Conservation (phyloP, 768 basidiomycete species). For the Hortiboletus flavorubellus region DNA sequence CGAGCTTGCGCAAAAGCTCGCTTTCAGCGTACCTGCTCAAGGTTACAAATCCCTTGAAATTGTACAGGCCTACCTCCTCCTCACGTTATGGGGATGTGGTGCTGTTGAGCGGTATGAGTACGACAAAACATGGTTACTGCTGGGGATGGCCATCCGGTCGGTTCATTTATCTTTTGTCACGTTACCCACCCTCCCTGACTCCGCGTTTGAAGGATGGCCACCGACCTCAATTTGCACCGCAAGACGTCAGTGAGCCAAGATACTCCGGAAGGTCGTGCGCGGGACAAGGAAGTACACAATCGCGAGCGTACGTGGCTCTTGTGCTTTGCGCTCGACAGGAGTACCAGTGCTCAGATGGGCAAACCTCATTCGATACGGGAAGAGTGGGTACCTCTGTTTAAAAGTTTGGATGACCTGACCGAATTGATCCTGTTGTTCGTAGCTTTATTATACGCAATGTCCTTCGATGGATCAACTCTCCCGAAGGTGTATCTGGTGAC, state of each 20-base stretch:
- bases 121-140: slow-evolving; percentile 87
- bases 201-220: slow-evolving; percentile 69
- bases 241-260: slow-evolving; percentile 67
- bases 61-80: slow-evolving; percentile 90
- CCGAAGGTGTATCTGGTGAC: slow-evolving; percentile 64
- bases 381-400: slow-evolving; percentile 59
- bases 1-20: slow-evolving; percentile 82
- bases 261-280: slow-evolving; percentile 73
- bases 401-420: background rate
- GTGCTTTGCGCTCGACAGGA: slow-evolving; percentile 83
- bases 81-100: slow-evolving; percentile 88
- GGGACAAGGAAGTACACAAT: slow-evolving; percentile 86
- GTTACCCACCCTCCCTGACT: slow-evolving; percentile 9
- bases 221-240: slow-evolving; percentile 92
- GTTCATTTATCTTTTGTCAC: slow-evolving; percentile 19
- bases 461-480: slow-evolving; percentile 66
- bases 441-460: slow-evolving; percentile 89
- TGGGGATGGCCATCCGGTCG: slow-evolving; percentile 83
- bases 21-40: slow-evolving; percentile 80
- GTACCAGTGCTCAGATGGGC: slow-evolving; percentile 93
- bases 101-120: slow-evolving; percentile 97
- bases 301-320: slow-evolving; percentile 93
- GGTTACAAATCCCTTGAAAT: slow-evolving; percentile 95
- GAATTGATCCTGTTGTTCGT: slow-evolving; percentile 1
- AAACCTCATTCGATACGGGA: slow-evolving; percentile 92